Evolutionary conservation across 2,329 filamentous ascomycete genomes (phyloP), one percentile per base, ranked within the genome.

Genomic region (Diaporthe batatas): DNA sequence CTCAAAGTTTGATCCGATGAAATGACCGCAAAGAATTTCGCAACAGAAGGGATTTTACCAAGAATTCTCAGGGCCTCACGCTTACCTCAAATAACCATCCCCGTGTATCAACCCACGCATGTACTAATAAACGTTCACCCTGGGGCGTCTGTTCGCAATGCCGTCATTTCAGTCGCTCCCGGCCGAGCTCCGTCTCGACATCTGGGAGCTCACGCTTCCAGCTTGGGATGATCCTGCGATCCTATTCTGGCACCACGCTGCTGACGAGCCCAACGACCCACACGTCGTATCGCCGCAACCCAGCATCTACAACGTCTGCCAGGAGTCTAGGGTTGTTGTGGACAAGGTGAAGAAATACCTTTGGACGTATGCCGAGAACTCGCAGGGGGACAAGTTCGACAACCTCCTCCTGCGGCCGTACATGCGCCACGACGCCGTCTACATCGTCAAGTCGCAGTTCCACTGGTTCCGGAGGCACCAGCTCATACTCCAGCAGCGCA

Each of bases 381-480:
- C 62, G 8, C n/a, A 18, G 2, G 47, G 62, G 10, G 62, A 53
- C 3, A 67, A 21, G 16, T 39, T 67, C 47, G 62, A 67, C 47
- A 67, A 67, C 32, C 12, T 67, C 21, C 47, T 67, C 32, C 39
- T 67, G 25, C 47, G 62, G 11, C 47, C 36, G 21, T 53, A 67
- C 14, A 53, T 39, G 62, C 47, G 32, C 4, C 62, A 67, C n/a
- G 62, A 67, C 11, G 47, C 62, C 5, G 62, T 67, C 44, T 67
- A 67, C 62, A 29, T 67, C 14, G 62, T n/a, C 29, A 67, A 39
- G 47, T 67, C 62, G 21, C 62, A 67, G 32, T 67, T 67, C 47
- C 44, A 67, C 32, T 67, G 62, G 62, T 67, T 67, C 62, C 44
- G 62, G 14, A 67, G 62, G 32, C 62, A 67, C 10, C 62, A 53